Conservation (phyloP, 805 yeast genomes). For the Pichia exigua region DNA sequence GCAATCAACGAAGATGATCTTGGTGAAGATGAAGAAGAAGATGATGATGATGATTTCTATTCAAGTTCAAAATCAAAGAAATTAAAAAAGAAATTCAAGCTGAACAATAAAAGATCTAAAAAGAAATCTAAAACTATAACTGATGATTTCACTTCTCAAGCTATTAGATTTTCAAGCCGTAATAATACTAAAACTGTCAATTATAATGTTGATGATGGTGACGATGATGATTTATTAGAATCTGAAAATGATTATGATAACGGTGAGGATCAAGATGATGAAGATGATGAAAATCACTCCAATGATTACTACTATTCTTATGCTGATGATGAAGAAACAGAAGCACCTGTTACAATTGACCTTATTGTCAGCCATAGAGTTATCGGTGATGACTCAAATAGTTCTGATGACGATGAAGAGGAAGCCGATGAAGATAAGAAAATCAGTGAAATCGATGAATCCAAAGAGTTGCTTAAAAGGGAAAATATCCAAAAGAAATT, state of each 20-base stretch:
- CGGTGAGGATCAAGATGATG: constrained; percentile 16
- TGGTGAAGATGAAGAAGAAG: constrained; percentile 24
- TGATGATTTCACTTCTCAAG: constrained; percentile 3
- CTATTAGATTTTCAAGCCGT: constrained; percentile 68
- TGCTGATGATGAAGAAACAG: constrained; percentile 12
- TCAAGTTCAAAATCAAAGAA: constrained; percentile 20
- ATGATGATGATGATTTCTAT: constrained; percentile 27
- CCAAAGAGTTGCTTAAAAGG: constrained; percentile 27
- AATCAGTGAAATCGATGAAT: neutral
- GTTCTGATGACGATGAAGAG: constrained; percentile 11
- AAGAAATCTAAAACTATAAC: constrained; percentile 10
- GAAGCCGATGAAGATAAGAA: constrained; percentile 1
- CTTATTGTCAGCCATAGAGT: constrained; percentile 49
- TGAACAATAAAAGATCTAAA: constrained; percentile 7
- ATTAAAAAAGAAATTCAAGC: constrained; percentile 28
- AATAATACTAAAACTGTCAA: constrained; percentile 53
- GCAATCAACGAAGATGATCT: constrained; percentile 30
- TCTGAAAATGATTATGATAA: constrained; percentile 32
- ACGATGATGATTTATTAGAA: constrained; percentile 45
- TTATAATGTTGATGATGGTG: constrained; percentile 66
- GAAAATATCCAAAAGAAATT: constrained; percentile 19
- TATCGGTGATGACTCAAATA: constrained; percentile 22
- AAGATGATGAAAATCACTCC: constrained; percentile 19
- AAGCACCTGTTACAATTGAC: constrained; percentile 25
- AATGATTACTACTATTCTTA: constrained; percentile 14